Base-by-base conservation (phyloP, 306 rosid genomes). In the Pachyrhizus erosus region DNA sequence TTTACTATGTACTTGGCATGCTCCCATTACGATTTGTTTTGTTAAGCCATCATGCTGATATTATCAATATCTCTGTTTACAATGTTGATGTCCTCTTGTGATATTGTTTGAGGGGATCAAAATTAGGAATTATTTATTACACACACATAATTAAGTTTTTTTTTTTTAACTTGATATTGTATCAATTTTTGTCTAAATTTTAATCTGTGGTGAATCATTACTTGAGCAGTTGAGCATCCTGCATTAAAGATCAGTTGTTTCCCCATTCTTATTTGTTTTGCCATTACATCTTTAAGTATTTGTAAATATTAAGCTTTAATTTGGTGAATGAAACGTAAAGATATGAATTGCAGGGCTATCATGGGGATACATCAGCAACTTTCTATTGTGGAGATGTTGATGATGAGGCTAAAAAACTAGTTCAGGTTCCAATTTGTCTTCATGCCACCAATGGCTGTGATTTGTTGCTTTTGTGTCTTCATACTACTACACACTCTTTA, bases 281-380 rank as follows among this genome's bases (percentile, higher is more conserved):
- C 58, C 9, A 64, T 66, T 48, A 37, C 48, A 66, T 70, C n/a
- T 72, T 58, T 49, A 3, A 34, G 34, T 40, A 52, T 66, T 26
- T 84, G 13, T 62, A 54, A 60, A 75, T 18, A 18, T 37, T 40
- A 71, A 15, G 24, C 75, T 80, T 84, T 52, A 37, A 37, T 46
- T 55, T 80, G 60, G 57, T 31, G 57, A 75, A 76, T 79, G 66
- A 29, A 18, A 40, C 34, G 29, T n/a, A 55, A 82, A 64, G 45
- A 84, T 84, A 40, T 86, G 87, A 61, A 61, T 82, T 83, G 67
- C 81, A 96, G 99, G 98, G 97, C 29, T 89, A 88, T 84, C 99
- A 96, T 48, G 98, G 99, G 61, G 98, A 96, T 79, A 93, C 98
- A 42, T 92, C 97, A 29, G 87, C 90, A 73, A 93, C 98, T 78